Evolutionary conservation across 2,329 filamentous ascomycete species (phyloP), one percentile per base, ranked within the genome.

Genomic region (Teratosphaeria destructans): DNA sequence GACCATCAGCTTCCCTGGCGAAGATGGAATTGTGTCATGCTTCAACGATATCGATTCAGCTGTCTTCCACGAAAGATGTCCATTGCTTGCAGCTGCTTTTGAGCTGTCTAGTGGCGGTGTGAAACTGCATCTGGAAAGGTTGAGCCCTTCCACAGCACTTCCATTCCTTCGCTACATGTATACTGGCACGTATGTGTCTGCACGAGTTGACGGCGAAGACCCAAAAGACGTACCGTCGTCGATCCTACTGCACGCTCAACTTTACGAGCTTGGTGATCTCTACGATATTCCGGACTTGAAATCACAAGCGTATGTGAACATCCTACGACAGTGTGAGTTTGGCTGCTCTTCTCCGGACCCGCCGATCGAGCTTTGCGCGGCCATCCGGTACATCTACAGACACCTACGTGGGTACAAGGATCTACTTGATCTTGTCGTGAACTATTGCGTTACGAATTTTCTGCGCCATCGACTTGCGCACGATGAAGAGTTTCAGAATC

Each of bases 131-230:
- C 71, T 79, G 34, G 74, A 77, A 56, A 71, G 69, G 16, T 64
- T 70, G 1, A 74, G 72, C 3, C 54, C 64, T 5, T 60, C 62
- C 11, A 70, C 73, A 5, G 69, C 73, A 19, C 57, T 70, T 34
- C 70, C 71, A 7, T 73, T 79, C 52, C 65, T 78, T 10, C 71
- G 75, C 57, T 77, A 70, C 63, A 66, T 77, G 56, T 78, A 78
- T 63, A 72, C 70, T 5, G 73, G 72, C 47, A 67, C 67, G 55
- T 78, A 78, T 61, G 67, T 72, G 8, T 59, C 67, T 23, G 56
- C 57, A 7, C 60, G 62, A 11, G 56, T 62, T 8, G 54, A 58
- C 3, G 70, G 72, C 2, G 60, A 67, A 55, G 54, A 34, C 62
- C 65, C 43, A 62, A 62, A 65, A 26, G 66, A 69, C 43, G 67